Evolutionary conservation across 1,139 yeast species (phyloP), one percentile per base, ranked within the genome.

Genomic region (Blastobotrys illinoisensis): DNA sequence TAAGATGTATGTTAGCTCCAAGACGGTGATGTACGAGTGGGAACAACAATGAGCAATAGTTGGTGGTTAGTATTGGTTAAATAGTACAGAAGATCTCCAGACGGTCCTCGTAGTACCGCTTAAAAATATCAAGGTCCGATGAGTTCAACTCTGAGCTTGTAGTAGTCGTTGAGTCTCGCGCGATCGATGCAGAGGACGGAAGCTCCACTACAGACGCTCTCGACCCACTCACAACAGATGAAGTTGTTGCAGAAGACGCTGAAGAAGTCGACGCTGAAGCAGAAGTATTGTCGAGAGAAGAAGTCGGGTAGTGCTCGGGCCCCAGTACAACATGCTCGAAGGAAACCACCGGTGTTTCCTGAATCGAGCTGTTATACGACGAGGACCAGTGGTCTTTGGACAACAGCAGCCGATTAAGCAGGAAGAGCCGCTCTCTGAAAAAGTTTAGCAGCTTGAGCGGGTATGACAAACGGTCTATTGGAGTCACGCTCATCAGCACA

Each of bases 361-460:
- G 55, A 7, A 71, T 59, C 48, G 58, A 59, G 23, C 61, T 62
- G 18, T 63, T 61, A 32, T 56, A 61, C 19, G 62, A 61, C 50
- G 62, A 60, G 9, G 66, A 66, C 40, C 71, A 63, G 36, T 72
- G 71, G 47, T 63, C 65, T 3, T 67, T 56, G 14, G 65, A 62
- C 21, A 68, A 64, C 51, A 67, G 58, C 47, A 71, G 54, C 18
- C 64, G 64, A 55, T 67, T 67, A 6, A 71, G 62, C 49, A 60
- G 51, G n/a, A 62, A 54, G 14, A 64, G 55, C 46, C 75, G 65
- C 47, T 67, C 64, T 53, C 67, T 69, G 67, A 72, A 72, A 53
- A 71, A 72, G 28, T 63, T 60, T 36, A 70, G 59, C 3, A 72
- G 56, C 46, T 66, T 67, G 1, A 64, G 55, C 5, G 75, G 75